Conservation (phyloP, 2,329 filamentous ascomycete species). For the Penicillium thymicola region DNA sequence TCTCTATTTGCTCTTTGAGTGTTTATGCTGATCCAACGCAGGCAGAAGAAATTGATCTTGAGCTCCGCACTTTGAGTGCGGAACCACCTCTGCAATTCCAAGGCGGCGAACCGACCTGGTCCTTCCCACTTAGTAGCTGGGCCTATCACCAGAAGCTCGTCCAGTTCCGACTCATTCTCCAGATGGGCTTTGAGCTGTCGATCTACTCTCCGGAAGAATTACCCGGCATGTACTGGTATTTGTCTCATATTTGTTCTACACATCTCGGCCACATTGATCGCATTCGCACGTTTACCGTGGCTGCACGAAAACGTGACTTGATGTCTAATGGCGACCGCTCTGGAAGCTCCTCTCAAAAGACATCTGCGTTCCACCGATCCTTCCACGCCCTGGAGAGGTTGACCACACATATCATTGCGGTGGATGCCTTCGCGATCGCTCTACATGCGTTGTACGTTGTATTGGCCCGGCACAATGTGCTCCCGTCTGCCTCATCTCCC, state of each 20-base stretch:
- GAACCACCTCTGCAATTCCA: slow-evolving; percentile 58
- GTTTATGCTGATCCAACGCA: slow-evolving; percentile 22
- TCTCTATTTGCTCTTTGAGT: not conserved
- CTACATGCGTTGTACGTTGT: slow-evolving; percentile 62
- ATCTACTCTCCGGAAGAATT: slow-evolving; percentile 85
- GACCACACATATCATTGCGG: slow-evolving; percentile 64
- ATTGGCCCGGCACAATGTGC: slow-evolving; percentile 55
- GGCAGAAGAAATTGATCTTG: slow-evolving; percentile 68
- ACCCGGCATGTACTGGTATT: slow-evolving; percentile 85
- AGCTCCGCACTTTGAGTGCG: slow-evolving; percentile 59
- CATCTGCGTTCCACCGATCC: slow-evolving; percentile 37
- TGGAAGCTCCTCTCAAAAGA: slow-evolving; percentile 22
- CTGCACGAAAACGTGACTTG: slow-evolving; percentile 29
- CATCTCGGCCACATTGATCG: slow-evolving; percentile 67
- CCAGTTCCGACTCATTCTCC: slow-evolving; percentile 80
- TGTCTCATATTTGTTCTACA: slow-evolving; percentile 69
- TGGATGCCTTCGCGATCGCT: slow-evolving; percentile 52
- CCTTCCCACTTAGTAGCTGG: slow-evolving; percentile 81
- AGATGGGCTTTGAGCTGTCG: slow-evolving; percentile 90
- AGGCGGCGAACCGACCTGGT: slow-evolving; percentile 57
- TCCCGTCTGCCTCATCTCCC: slow-evolving; percentile 48
- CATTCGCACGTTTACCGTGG: slow-evolving; percentile 63
- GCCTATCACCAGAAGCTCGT: slow-evolving; percentile 84
- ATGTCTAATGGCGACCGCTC: slow-evolving; percentile 5
- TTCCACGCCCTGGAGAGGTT: slow-evolving; percentile 57